A percentile compares a stretch with the other conserved stretches of the same genome.
phyloP scores from a whole-genome alignment of 768 basidiomycete genomes.

The Strobilomyces echinocephalus region DNA sequence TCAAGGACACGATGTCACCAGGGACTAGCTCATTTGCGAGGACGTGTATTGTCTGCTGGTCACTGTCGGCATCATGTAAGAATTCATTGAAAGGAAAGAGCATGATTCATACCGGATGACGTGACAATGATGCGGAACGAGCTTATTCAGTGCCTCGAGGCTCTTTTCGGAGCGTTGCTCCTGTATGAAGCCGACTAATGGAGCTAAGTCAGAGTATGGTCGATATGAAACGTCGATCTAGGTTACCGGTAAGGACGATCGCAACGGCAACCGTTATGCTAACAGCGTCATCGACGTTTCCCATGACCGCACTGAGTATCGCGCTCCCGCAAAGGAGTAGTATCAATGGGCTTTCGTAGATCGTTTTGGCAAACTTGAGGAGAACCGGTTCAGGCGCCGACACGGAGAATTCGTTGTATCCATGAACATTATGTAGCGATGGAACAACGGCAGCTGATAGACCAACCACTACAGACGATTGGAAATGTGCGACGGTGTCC shows the following conservation, averaged over 20 bases:
- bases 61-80: slow-evolving; percentile 7
- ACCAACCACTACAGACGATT: slow-evolving; percentile 58
- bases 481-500: slow-evolving; percentile 73
- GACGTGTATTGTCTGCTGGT: slow-evolving; percentile 66
- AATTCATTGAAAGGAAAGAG: background rate
- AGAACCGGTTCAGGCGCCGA: slow-evolving; percentile 72
- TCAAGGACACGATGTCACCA: slow-evolving; percentile 85
- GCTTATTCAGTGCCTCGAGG: slow-evolving; percentile 90
- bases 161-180: slow-evolving; percentile 93
- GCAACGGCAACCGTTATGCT: slow-evolving; percentile 89
- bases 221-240: background rate
- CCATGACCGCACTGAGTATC: slow-evolving; percentile 83
- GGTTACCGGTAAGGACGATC: slow-evolving; percentile 86
- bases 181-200: slow-evolving; percentile 85
- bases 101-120: slow-evolving; percentile 53
- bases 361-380: slow-evolving; percentile 90
- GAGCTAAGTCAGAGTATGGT: background rate
- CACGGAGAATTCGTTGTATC: slow-evolving; percentile 94
- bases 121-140: slow-evolving; percentile 95
- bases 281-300: slow-evolving; percentile 92
- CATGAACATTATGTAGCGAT: slow-evolving; percentile 60
- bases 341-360: slow-evolving; percentile 93
- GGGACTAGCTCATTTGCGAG: slow-evolving; percentile 97
- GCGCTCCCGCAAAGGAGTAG: slow-evolving; percentile 89
- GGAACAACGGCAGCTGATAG: slow-evolving; percentile 60